Percentiles rank a stretch among this genome's conserved stretches.
These are phyloP conservation scores for Dichomitus squalens DNA, from an alignment of 1,284 basidiomycete genomes.

Conservation along the genomic window DNA sequence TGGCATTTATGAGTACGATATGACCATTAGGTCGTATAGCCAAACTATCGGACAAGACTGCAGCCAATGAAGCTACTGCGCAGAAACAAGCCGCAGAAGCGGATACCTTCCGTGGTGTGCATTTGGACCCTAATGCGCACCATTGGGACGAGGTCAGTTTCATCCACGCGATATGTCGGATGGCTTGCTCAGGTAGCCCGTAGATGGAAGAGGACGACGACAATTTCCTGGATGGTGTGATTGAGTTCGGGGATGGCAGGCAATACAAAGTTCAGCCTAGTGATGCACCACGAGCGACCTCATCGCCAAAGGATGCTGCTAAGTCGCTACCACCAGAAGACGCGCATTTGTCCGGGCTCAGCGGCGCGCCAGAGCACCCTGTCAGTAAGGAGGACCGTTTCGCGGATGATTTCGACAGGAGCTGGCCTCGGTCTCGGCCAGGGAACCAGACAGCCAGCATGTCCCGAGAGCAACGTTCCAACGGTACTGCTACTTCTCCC, in stretches of 20 bases:
- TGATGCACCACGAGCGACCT: conserved; percentile 34
- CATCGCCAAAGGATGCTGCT: conserved; percentile 15
- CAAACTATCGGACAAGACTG: conserved; percentile 34
- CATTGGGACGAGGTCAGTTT: conserved; percentile 93
- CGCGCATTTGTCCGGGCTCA: conserved; percentile 9
- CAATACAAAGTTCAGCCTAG: conserved; percentile 78
- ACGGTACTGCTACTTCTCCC: conserved; percentile 36
- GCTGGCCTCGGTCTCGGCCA: conserved; percentile 76
- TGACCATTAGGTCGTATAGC: conserved; percentile 28
- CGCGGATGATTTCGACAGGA: conserved; percentile 89
- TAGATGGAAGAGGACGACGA: conserved; percentile 91
- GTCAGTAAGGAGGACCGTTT: conserved; percentile 80
- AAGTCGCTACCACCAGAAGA: conserved; percentile 13
- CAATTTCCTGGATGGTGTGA: conserved; percentile 85
- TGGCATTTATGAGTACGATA: conserved; percentile 19
- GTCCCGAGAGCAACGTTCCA: conserved; percentile 45
- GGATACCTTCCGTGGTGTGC: conserved; percentile 91
- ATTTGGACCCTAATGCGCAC: conserved; percentile 89
- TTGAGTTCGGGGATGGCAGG: conserved; percentile 91
- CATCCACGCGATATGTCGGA: neutral
- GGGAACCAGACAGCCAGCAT: conserved; percentile 37
- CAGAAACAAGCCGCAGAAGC: conserved; percentile 76
- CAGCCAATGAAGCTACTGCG: conserved; percentile 39
- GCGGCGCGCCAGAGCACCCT: conserved; percentile 32
- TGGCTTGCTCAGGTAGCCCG: conserved; percentile 1